Evolutionary conservation across 2,329 filamentous ascomycete species (phyloP), one percentile per base, ranked within the genome.

Genomic region (Fusarium oxysporum): DNA sequence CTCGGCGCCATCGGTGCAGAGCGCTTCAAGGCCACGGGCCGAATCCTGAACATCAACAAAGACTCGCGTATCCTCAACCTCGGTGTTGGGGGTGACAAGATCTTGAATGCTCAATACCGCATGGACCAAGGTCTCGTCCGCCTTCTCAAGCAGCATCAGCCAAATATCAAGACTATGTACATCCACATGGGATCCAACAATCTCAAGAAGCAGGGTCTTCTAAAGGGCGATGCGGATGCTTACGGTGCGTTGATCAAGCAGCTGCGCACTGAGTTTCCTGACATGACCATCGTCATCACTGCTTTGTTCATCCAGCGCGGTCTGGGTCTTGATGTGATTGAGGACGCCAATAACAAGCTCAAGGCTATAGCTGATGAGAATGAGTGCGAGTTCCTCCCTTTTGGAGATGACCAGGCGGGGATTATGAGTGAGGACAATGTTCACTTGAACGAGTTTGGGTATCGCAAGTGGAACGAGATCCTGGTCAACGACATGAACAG

Each of bases 161-260:
- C 38, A 0, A 40, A 51, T 2, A 1, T 69, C 2, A 53, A 69
- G 23, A 12, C 45, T 4, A 69, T 69, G 6, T 69, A 69, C 5
- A 21, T 69, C 3, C 65, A 69, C 25, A 69, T 69, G 38, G 66
- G 66, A 10, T 43, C 56, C 25, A 69, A 69, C 16, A 64, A 65
- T 0, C 30, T 69, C 9, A 69, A 57, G 50, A 47, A 23, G 1
- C 5, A 28, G 3, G 66, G 66, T 2, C 23, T 69, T 3, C 58
- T n/a, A 16, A 33, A 47, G 8, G 11, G 8, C 1, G 66, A 69
- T 13, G 33, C 16, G 0, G 44, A 41, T 8, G 45, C 28, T 0
- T 69, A 58, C 4, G 9, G 4, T 0, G 5, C 4, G 1, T 5
- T 64, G 12, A 3, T 69, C 3, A 38, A 30, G 19, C 9, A 38